Percentiles rank a stretch among this genome's conserved stretches.
These are phyloP conservation scores for Phycomyces nitens DNA, from an alignment of 192 early-diverging fungal species.

Conservation along the genomic window DNA sequence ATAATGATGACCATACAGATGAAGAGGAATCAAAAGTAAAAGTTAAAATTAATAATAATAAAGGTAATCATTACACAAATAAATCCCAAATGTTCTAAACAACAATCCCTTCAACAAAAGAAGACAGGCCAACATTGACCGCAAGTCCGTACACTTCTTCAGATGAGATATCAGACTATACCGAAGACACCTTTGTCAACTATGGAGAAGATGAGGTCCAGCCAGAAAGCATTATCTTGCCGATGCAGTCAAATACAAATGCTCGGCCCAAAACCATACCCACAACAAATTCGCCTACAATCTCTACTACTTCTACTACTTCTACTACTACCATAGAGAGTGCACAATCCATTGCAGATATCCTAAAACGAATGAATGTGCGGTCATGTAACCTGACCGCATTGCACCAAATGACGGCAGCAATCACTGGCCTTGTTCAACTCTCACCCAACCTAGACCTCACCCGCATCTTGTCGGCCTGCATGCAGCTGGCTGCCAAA, in stretches of 20 bases:
- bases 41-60: too few species aligned
- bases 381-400: slow-evolving; percentile 17
- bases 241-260: neutral
- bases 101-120: too few species aligned
- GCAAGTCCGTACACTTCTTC: neutral
- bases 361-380: slow-evolving; percentile 20
- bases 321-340: neutral
- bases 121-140: too few species aligned
- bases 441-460: slow-evolving; percentile 16
- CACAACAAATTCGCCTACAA: neutral
- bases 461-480: neutral
- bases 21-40: too few species aligned
- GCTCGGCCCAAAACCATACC: neutral
- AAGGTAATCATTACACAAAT: too few species aligned
- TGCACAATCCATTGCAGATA: slow-evolving; percentile 5
- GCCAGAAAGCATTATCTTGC: neutral
- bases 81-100: too few species aligned
- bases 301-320: neutral
- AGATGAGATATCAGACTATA: neutral
- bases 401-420: slow-evolving; percentile 21
- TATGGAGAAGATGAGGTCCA: neutral
- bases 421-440: slow-evolving; percentile 15
- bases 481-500: slow-evolving; percentile 5
- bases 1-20: neutral
- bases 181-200: neutral